Percentiles rank a stretch among this genome's conserved stretches.
These are phyloP conservation scores for Metschnikowia lochheadii DNA, from an alignment of 805 yeast species.

Conservation along the genomic window DNA sequence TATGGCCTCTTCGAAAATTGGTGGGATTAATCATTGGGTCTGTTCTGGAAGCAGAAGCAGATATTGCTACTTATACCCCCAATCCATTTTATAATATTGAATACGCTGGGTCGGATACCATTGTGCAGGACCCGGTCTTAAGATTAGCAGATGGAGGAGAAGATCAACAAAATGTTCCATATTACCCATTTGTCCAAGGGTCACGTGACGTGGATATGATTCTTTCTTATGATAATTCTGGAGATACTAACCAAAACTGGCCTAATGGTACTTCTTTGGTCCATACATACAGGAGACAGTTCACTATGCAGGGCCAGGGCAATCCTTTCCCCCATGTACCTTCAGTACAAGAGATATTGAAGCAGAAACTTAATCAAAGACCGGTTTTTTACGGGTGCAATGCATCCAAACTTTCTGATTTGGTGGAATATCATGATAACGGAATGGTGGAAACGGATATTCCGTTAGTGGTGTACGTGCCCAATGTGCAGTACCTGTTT, in stretches of 20 bases:
- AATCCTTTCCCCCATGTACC: slow-evolving; percentile 19
- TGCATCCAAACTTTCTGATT: slow-evolving; percentile 7
- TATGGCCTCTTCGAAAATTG: slow-evolving; percentile 19
- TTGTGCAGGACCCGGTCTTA: slow-evolving; percentile 38
- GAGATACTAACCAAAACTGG: slow-evolving; percentile 58
- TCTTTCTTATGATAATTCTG: slow-evolving; percentile 64
- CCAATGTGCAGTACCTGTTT: slow-evolving; percentile 17
- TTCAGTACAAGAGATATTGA: slow-evolving; percentile 5
- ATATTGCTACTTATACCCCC: slow-evolving; percentile 67
- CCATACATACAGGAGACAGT: slow-evolving; percentile 54
- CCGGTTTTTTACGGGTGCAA: slow-evolving; percentile 18
- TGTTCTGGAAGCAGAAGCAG: slow-evolving; percentile 50
- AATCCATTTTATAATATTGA: slow-evolving; percentile 57
- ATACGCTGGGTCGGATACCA: slow-evolving; percentile 31
- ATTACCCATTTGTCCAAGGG: slow-evolving; percentile 59
- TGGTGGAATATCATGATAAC: slow-evolving; percentile 10
- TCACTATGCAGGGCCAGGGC: slow-evolving; percentile 16
- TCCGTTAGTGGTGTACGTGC: slow-evolving; percentile 22
- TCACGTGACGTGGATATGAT: slow-evolving; percentile 59
- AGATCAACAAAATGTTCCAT: slow-evolving; percentile 68
- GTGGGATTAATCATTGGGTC: slow-evolving; percentile 22
- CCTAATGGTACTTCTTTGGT: slow-evolving; percentile 65
- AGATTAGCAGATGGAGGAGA: slow-evolving; percentile 78
- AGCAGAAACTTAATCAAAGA: slow-evolving; percentile 2
- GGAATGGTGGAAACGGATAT: slow-evolving; percentile 14